Conservation (phyloP, 371 early-diverging fungal genomes). For the Umbelopsis sp. region DNA sequence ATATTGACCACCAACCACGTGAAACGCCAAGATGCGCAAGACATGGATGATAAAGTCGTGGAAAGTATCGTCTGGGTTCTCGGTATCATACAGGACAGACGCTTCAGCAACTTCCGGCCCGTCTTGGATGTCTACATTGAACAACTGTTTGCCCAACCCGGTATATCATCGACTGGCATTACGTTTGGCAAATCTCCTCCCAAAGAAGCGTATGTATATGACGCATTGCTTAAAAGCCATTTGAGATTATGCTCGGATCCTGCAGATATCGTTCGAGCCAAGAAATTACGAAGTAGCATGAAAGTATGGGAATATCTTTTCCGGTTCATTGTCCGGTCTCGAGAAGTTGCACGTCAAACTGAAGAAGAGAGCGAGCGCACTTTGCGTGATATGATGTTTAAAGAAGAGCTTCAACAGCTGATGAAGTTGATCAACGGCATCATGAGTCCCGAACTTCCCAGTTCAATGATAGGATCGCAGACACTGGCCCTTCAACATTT, state of each 20-base stretch:
- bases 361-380: slow-evolving; percentile 38
- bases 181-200: not conserved
- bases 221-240: slow-evolving; percentile 49
- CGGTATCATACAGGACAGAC: slow-evolving; percentile 65
- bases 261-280: slow-evolving; percentile 46
- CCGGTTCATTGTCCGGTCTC: slow-evolving; percentile 58
- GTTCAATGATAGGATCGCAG: slow-evolving; percentile 66
- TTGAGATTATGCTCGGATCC: slow-evolving; percentile 48
- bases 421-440: slow-evolving; percentile 47
- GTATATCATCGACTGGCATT: not conserved
- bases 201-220: slow-evolving; percentile 14
- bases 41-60: slow-evolving; percentile 53
- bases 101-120: slow-evolving; percentile 67
- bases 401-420: slow-evolving; percentile 40
- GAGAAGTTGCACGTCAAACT: slow-evolving; percentile 41
- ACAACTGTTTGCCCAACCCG: slow-evolving; percentile 40
- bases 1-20: slow-evolving; percentile 48
- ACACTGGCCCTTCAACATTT: slow-evolving; percentile 71
- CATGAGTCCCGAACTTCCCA: slow-evolving; percentile 59
- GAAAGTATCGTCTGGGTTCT: slow-evolving; percentile 60
- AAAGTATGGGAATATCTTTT: slow-evolving; percentile 73
- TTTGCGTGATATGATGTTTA: slow-evolving; percentile 42
- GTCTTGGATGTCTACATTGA: slow-evolving; percentile 68
- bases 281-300: slow-evolving; percentile 63
- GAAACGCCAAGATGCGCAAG: slow-evolving; percentile 28